These are phyloP conservation scores for Eucalyptus decipiens DNA, from an alignment of 345 rosid genomes.

Conservation along the genomic window DNA sequence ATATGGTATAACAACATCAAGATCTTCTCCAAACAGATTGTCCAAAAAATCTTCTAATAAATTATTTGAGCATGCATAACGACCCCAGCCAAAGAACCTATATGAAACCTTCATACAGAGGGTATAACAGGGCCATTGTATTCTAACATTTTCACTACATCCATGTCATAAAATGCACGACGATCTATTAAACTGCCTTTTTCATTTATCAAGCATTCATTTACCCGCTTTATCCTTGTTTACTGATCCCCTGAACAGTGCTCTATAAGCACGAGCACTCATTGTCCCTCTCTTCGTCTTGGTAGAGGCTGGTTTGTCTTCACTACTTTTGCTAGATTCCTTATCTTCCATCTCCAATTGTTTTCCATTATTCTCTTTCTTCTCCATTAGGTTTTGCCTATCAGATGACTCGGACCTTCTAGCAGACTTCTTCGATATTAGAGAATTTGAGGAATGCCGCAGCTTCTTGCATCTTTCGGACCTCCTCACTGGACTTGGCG, in stretches of 20 bases:
- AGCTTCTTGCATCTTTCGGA: constrained; percentile 39
- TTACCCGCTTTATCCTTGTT: constrained; percentile 3
- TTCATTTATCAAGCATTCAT: background rate
- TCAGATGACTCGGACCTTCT: constrained; percentile 3
- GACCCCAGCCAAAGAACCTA: background rate
- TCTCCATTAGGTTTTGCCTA: constrained; percentile 12
- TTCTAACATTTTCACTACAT: background rate
- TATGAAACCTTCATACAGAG: background rate
- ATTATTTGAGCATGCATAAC: background rate
- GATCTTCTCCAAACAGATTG: background rate
- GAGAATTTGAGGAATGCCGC: constrained; percentile 10
- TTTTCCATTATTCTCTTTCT: constrained; percentile 13
- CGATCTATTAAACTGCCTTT: background rate
- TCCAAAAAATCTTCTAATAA: background rate
- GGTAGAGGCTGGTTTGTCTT: background rate
- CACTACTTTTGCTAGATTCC: constrained; percentile 3
- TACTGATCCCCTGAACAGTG: constrained; percentile 13
- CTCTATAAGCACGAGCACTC: constrained; percentile 31
- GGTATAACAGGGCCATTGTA: background rate
- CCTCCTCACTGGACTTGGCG: constrained; percentile 34
- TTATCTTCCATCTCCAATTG: constrained; percentile 19
- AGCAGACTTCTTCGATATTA: constrained; percentile 22
- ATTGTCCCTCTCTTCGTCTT: background rate
- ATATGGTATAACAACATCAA: background rate
- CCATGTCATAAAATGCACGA: background rate